Base-by-base conservation (phyloP, 2,329 filamentous ascomycete genomes). In the Aureobasidium namibiae region DNA sequence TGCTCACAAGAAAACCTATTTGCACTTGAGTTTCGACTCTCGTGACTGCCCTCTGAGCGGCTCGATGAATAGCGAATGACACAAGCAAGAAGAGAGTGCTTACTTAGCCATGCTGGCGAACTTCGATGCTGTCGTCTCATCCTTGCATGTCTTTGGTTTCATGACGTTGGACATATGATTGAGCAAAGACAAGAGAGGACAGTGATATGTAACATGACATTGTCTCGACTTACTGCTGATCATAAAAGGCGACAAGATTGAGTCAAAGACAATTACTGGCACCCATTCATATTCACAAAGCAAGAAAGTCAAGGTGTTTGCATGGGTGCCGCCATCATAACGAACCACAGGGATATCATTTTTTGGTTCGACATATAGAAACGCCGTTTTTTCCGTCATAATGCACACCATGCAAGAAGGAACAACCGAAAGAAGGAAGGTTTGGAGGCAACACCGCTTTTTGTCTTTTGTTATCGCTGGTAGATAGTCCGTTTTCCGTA, bases 261-360 rank as follows among this genome's bases (percentile, higher is more conserved):
- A 24, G 11, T 4, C 4, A 16, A 14, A n/a, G n/a, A 44, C 23
- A 6, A 44, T 26, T 23, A 39, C 36, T 7, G 16, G 41, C 14
- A 14, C 7, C 13, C 21, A n/a, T 23, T 3, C 1, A n/a, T 24
- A 7, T 8, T 44, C 21, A 44, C 41, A 16, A 2, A 16, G 8
- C 4, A 8, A 26, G 3, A n/a, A n/a, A n/a, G 23, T 26, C 42
- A 45, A 26, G 16, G 1, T 14, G 34, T 45, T 52, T 54, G 50
- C 50, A 54, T 54, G 50, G 36, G 50, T 54, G 50, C 36, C 26
- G 26, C 50, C 50, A 54, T 54, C 36, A 31, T n/a, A 42, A 42
- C 38, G 48, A 54, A 36, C 50, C 50, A 54, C 50, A 24, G 38
- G 50, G 50, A 54, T 54, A 54, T 54, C 50, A 54, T n/a, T n/a